Conservation (phyloP, 768 basidiomycete species). For the Agrocybe chaxingu region DNA sequence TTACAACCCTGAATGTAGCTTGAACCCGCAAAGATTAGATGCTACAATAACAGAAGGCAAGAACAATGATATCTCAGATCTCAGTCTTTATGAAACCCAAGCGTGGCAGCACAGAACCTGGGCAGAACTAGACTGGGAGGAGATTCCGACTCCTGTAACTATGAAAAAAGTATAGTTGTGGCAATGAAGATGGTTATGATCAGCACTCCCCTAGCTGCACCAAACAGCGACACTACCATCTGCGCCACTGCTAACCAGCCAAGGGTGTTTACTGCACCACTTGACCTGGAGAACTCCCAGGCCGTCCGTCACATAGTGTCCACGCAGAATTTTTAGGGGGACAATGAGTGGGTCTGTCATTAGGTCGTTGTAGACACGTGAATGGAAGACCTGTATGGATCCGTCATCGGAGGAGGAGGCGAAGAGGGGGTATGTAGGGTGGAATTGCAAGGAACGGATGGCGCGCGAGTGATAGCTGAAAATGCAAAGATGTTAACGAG, state of each 20-base stretch:
- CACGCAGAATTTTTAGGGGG: slow-evolving; percentile 91
- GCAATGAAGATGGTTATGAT: background rate
- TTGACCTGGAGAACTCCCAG: slow-evolving; percentile 88
- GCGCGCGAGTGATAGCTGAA: slow-evolving; percentile 90
- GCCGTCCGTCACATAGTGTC: slow-evolving; percentile 82
- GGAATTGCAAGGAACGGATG: slow-evolving; percentile 90
- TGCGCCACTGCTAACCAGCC: slow-evolving; percentile 90
- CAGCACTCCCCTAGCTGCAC: slow-evolving; percentile 58
- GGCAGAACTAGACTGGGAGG: background rate
- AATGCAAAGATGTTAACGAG: slow-evolving; percentile 5
- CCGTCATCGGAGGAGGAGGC: slow-evolving; percentile 97
- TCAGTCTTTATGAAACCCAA: too few species aligned
- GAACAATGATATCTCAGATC: too few species aligned
- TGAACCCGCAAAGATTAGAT: too few species aligned
- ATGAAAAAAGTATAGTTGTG: background rate
- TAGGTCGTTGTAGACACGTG: slow-evolving; percentile 89
- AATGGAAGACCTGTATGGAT: slow-evolving; percentile 95
- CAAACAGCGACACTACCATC: slow-evolving; percentile 88
- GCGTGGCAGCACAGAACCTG: too few species aligned
- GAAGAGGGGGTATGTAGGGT: slow-evolving; percentile 92
- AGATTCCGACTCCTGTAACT: background rate
- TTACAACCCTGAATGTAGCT: too few species aligned
- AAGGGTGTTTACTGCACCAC: slow-evolving; percentile 89
- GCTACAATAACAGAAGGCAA: too few species aligned
- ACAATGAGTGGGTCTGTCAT: slow-evolving; percentile 98